Conservation (phyloP, 164 flowering plant genomes). For the Tetracentron sinense region DNA sequence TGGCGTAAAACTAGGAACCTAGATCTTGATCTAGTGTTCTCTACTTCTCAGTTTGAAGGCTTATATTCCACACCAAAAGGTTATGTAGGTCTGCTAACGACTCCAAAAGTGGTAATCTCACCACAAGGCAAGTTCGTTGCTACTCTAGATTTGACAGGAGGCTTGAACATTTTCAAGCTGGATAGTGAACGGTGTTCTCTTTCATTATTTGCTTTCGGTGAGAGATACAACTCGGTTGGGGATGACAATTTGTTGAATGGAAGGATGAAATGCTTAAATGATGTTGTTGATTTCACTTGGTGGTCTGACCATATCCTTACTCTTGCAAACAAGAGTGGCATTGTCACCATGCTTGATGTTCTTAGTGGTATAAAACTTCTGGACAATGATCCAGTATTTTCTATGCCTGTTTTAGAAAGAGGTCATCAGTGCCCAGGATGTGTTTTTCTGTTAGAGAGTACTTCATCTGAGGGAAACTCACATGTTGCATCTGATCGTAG, state of each 20-base stretch:
- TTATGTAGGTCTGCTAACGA: slow-evolving; percentile 31
- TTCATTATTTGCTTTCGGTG: slow-evolving; percentile 24
- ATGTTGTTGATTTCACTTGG: slow-evolving; percentile 79
- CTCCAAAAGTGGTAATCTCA: slow-evolving; percentile 74
- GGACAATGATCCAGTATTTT: slow-evolving; percentile 40
- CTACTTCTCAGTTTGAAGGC: slow-evolving; percentile 54
- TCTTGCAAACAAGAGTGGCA: slow-evolving; percentile 57
- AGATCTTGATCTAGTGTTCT: slow-evolving; percentile 41
- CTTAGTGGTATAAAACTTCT: slow-evolving; percentile 30
- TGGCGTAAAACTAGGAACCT: slow-evolving; percentile 48
- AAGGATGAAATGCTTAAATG: slow-evolving; percentile 25
- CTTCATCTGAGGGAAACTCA: slow-evolving; percentile 19
- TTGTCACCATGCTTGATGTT: slow-evolving; percentile 58
- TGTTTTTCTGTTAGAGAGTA: slow-evolving; percentile 61
- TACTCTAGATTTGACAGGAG: slow-evolving; percentile 61
- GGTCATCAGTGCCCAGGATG: slow-evolving; percentile 43
- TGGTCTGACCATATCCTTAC: slow-evolving; percentile 73
- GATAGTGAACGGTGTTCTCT: slow-evolving; percentile 39
- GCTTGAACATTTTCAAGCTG: slow-evolving; percentile 52
- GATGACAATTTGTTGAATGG: slow-evolving; percentile 14
- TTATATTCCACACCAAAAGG: slow-evolving; percentile 42
- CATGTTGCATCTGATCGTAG: slow-evolving; percentile 18
- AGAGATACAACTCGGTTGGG: slow-evolving; percentile 17
- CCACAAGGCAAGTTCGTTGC: slow-evolving; percentile 60
- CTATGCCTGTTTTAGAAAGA: slow-evolving; percentile 65